These are phyloP conservation scores for Bonia amplexicaulis DNA, from an alignment of 176 grass and related monocot genomes.

Conservation along the genomic window DNA sequence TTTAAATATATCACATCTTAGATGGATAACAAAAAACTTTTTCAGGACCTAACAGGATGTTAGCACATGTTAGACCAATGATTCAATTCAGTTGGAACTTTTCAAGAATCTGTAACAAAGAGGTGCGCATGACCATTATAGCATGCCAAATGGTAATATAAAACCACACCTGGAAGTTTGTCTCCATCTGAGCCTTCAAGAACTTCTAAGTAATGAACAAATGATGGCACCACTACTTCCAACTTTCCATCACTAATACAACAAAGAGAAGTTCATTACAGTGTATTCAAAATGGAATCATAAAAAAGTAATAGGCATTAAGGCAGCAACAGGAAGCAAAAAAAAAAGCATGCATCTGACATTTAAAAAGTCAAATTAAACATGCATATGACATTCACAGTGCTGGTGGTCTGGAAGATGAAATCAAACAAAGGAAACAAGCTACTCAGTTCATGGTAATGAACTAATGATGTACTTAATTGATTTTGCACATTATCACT, in stretches of 20 bases:
- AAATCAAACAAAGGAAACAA: constrained; percentile 2
- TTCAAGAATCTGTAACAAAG: constrained; percentile 6
- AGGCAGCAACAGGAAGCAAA: background rate
- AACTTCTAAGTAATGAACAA: constrained; percentile 98
- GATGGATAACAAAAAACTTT: background rate
- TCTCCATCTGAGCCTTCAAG: constrained; percentile 96
- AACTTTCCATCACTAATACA: constrained; percentile 72
- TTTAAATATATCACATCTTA: background rate
- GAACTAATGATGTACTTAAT: background rate
- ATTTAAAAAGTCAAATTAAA: background rate
- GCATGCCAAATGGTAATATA: constrained; percentile 14
- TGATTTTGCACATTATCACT: background rate
- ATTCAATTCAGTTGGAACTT: background rate
- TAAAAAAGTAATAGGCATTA: constrained; percentile 2
- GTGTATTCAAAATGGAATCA: constrained; percentile 7
- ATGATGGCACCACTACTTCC: constrained; percentile 92
- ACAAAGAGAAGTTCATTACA: constrained; percentile 21
- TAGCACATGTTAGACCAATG: constrained; percentile 4
- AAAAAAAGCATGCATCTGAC: background rate
- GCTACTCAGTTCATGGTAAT: background rate
- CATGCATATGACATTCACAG: constrained; percentile 1
- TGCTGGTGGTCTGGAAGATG: background rate
- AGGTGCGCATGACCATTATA: background rate
- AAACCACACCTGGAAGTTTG: constrained; percentile 73
- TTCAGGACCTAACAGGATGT: constrained; percentile 17